Base-by-base conservation (phyloP, 2,329 filamentous ascomycete species). In the Rhynchosporium graminicola region DNA sequence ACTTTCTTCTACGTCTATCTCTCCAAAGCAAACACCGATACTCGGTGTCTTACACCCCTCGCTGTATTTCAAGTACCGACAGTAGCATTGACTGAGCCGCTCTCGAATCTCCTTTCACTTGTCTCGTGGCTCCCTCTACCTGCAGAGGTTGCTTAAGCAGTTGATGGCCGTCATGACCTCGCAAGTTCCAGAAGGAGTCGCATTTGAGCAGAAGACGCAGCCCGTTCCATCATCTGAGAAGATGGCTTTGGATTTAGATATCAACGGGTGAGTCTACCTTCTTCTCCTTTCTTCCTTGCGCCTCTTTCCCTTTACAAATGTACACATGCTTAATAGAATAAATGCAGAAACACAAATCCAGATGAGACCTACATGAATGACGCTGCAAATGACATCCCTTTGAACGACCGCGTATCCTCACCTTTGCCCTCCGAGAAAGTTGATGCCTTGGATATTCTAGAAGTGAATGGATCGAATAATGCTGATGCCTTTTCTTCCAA, bases 241-340 rank as follows among this genome's bases (percentile, higher is more conserved):
- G 69, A 83, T 83, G 80, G 78, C 80, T 63, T 76, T 83, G 62
- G 79, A 84, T 70, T 74, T 77, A 64, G 78, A 81, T 50, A 77
- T 82, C 70, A 85, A 87, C 73, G 83, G 83, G 85, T 87, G 78
- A 82, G 84, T 83, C 72, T 73, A 67, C 71, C 70, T 73, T 69
- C 69, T 62, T 59, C 70, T 64, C 63, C 70, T 70, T 51, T 69
- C 67, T 60, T 60, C 63, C 67, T 62, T 68, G 70, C 58, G 46
- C 64, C 60, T 65, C 68, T 57, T 67, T 68, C 59, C 66, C 67
- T 58, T 71, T 56, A 65, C 67, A 40, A 70, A 50, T 66, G 60
- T 69, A 69, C 60, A 65, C 66, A 68, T 73, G 74, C 71, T 73
- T 73, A 72, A 73, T 59, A 72, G 70, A 70, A 45, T 65, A 67